phyloP scores from a whole-genome alignment of 2,329 filamentous ascomycete genomes.

The Chaetomium strumarium region DNA sequence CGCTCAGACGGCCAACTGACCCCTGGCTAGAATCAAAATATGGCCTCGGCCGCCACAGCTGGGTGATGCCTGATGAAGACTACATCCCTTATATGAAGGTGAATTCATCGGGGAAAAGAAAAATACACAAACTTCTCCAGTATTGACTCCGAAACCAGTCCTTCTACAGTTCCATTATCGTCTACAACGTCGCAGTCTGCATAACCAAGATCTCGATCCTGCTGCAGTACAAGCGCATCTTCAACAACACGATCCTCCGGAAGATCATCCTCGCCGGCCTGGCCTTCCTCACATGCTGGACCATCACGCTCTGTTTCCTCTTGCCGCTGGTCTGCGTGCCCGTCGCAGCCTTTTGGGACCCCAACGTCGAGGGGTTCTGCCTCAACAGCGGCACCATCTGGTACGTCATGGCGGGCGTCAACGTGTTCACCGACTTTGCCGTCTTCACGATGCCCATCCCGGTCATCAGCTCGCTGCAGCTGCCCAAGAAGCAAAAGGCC shows the following conservation, averaged over 20 bases:
- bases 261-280: slow-evolving; percentile 13
- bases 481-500: slow-evolving; percentile 22
- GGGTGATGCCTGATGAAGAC: slow-evolving; percentile 14
- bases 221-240: slow-evolving; percentile 19
- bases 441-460: slow-evolving; percentile 35
- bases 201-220: slow-evolving; percentile 23
- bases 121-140: not conserved
- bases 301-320: slow-evolving; percentile 15
- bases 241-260: slow-evolving; percentile 14
- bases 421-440: slow-evolving; percentile 33
- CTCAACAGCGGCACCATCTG: slow-evolving; percentile 21
- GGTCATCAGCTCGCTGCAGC: slow-evolving; percentile 32
- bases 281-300: slow-evolving; percentile 14
- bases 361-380: slow-evolving; percentile 13
- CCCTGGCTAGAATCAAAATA: slow-evolving; percentile 13
- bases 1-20: not conserved
- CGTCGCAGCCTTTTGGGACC: slow-evolving; percentile 20
- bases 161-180: slow-evolving; percentile 20
- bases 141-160: slow-evolving; percentile 4
- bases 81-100: slow-evolving; percentile 20
- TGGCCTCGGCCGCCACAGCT: slow-evolving; percentile 18
- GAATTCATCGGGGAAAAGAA: not conserved
- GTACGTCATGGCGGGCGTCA: slow-evolving; percentile 29
- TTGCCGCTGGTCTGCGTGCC: slow-evolving; percentile 18
- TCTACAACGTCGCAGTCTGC: slow-evolving; percentile 20